Evolutionary conservation across 2,329 filamentous ascomycete species (phyloP), one percentile per base, ranked within the genome.

Genomic region (Sclerotiophoma versabilis): DNA sequence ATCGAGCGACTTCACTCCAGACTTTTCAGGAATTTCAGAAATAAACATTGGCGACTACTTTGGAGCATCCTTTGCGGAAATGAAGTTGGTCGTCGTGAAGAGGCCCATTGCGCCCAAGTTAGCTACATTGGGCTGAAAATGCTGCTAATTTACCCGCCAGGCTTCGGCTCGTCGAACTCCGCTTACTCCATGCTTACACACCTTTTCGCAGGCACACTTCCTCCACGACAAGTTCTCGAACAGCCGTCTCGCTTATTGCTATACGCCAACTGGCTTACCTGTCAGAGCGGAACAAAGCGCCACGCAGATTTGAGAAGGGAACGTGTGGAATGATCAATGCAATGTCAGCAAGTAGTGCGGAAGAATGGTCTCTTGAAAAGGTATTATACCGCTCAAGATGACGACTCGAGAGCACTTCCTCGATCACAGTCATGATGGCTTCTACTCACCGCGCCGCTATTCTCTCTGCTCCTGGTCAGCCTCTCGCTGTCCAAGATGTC

Each of bases 151-250:
- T 60, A 58, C 59, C 58, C 62, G 62, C 59, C 54, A 12, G 19
- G 20, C 22, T 33, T 22, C 34, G 23, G n/a, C 34, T 44, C 33
- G 27, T 39, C 36, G 29, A 27, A 27, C 19, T 17, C 39, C 46
- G 66, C 63, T 71, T 69, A 68, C 52, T 42, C 50, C 32, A 68
- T 68, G 69, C 69, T 72, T 62, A 72, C 68, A 60, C 59, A 68
- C 51, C 34, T 26, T 29, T 23, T 47, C 27, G 30, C 20, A 33
- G 44, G 38, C 39, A 37, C 41, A 17, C 41, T 49, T 29, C 44
- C 29, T 43, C 27, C 12, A 3, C 15, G 6, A n/a, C 12, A 10
- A 9, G 29, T 17, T 38, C 14, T 32, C 23, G 19, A 23, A 8
- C 15, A 17, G 26, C 23, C 14, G 25, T 23, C 11, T 32, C 19